These are phyloP conservation scores for Aspergillus indologenus DNA, from an alignment of 495 filamentous ascomycete species.

Conservation along the genomic window DNA sequence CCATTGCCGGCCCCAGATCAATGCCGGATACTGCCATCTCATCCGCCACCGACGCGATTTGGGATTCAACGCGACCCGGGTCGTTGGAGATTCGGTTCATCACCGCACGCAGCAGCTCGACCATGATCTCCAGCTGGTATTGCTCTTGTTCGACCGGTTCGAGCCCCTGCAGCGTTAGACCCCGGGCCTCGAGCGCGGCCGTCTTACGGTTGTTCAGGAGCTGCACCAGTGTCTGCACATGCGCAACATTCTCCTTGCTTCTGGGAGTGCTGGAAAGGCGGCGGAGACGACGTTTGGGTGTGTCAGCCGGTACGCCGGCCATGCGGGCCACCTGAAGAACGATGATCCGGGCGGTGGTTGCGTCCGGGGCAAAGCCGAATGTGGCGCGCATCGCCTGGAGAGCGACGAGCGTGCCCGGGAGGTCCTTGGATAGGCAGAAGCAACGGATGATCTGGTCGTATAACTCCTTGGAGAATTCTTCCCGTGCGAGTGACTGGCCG, in stretches of 20 bases:
- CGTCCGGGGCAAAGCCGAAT: slow-evolving; percentile 54
- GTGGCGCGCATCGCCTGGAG: slow-evolving; percentile 51
- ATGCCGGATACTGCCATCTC: slow-evolving; percentile 53
- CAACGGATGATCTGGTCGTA: slow-evolving; percentile 57
- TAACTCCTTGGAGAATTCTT: slow-evolving; percentile 48
- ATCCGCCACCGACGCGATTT: slow-evolving; percentile 44
- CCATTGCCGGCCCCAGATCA: slow-evolving; percentile 30
- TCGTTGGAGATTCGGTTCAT: slow-evolving; percentile 41
- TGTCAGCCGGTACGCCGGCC: slow-evolving; percentile 38
- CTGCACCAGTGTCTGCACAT: slow-evolving; percentile 36
- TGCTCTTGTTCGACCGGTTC: slow-evolving; percentile 40
- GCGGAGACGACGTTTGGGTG: slow-evolving; percentile 41
- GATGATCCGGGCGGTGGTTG: slow-evolving; percentile 49
- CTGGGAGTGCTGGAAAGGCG: slow-evolving; percentile 41
- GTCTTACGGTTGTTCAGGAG: slow-evolving; percentile 38
- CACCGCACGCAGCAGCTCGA: slow-evolving; percentile 49
- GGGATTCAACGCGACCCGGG: slow-evolving; percentile 35
- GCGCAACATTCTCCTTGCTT: slow-evolving; percentile 44
- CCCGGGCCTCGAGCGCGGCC: slow-evolving; percentile 32
- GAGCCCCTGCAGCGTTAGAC: slow-evolving; percentile 36
- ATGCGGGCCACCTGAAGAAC: slow-evolving; percentile 50
- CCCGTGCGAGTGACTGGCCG: slow-evolving; percentile 20
- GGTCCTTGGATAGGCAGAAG: slow-evolving; percentile 52
- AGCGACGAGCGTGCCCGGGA: slow-evolving; percentile 60
- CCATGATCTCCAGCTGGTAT: slow-evolving; percentile 50